These are phyloP conservation scores for Russula olivacea DNA, from an alignment of 768 basidiomycete genomes.

Conservation along the genomic window DNA sequence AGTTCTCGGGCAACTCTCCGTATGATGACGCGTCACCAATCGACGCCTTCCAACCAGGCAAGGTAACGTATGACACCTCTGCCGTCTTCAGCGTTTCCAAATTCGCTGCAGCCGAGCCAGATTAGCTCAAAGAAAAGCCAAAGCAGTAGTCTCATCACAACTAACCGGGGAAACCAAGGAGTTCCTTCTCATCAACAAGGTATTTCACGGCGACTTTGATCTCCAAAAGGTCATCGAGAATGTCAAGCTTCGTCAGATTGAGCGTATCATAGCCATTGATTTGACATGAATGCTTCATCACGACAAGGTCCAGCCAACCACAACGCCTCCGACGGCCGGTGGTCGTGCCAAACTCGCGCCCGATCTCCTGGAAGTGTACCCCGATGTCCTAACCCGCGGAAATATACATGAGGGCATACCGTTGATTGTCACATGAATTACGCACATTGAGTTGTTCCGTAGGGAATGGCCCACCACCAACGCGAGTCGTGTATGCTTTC, in stretches of 20 bases:
- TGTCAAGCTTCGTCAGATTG: conserved; percentile 95
- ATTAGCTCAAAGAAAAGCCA: neutral
- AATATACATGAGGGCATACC: neutral
- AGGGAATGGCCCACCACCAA: conserved; percentile 98
- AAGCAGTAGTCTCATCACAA: conserved; percentile 27
- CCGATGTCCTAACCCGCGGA: conserved; percentile 56
- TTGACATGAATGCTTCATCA: conserved; percentile 83
- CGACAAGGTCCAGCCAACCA: conserved; percentile 97
- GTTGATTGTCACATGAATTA: conserved; percentile 11
- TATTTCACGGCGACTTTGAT: conserved; percentile 88
- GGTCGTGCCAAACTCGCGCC: conserved; percentile 85
- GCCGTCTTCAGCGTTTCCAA: conserved; percentile 73
- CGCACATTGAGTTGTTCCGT: conserved; percentile 87
- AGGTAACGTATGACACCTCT: conserved; percentile 79
- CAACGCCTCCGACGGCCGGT: conserved; percentile 90
- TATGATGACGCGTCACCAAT: conserved; percentile 62
- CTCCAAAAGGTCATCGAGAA: conserved; percentile 77
- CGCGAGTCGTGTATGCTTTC: conserved; percentile 97
- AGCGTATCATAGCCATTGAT: conserved; percentile 95
- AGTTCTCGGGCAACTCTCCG: conserved; percentile 75
- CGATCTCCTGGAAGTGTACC: conserved; percentile 87
- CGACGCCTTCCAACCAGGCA: conserved; percentile 86
- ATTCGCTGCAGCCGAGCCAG: conserved; percentile 52
- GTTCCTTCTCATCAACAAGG: conserved; percentile 64
- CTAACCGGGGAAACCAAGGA: conserved; percentile 81